Percentiles rank a stretch among this genome's conserved stretches.
Conservation (phyloP, 495 filamentous ascomycete species). For the Articulospora tetracladia region DNA sequence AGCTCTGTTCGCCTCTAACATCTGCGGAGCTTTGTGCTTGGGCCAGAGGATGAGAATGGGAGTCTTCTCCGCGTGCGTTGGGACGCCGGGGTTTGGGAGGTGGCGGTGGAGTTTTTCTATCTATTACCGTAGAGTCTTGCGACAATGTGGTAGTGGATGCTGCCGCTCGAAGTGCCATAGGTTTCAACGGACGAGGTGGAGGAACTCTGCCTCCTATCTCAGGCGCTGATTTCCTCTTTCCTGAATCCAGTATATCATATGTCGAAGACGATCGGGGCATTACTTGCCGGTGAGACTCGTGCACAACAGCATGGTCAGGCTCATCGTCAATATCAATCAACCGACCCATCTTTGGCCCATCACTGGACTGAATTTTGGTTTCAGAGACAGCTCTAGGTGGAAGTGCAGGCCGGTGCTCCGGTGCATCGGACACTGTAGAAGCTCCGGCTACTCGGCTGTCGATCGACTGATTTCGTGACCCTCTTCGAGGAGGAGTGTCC, state of each 20-base stretch:
- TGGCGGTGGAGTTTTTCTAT: constrained; percentile 11
- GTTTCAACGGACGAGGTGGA: constrained; percentile 64
- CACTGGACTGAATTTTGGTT: constrained; percentile 16
- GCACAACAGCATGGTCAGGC: constrained; percentile 22
- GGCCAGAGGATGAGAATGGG: constrained; percentile 25
- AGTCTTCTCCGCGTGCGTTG: not conserved
- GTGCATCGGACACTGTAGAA: constrained; percentile 24
- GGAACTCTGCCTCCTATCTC: constrained; percentile 34
- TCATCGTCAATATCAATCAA: constrained; percentile 30
- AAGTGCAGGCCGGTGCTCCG: constrained; percentile 21
- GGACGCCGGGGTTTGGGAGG: constrained; percentile 16
- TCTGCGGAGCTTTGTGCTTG: constrained; percentile 22
- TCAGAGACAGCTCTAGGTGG: constrained; percentile 22
- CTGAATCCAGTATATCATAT: constrained; percentile 18
- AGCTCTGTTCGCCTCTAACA: constrained; percentile 23
- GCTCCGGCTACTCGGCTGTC: constrained; percentile 6
- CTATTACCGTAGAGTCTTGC: constrained; percentile 3
- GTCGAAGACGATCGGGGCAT: constrained; percentile 31
- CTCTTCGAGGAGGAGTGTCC: not conserved
- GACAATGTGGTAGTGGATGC: constrained; percentile 19
- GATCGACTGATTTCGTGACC: constrained; percentile 10
- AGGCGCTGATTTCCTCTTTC: constrained; percentile 18
- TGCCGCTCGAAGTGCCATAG: constrained; percentile 53
- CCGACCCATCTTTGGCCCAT: constrained; percentile 24
- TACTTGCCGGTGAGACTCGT: constrained; percentile 35